Conservation (phyloP, 768 basidiomycete genomes). For the Termitomyces sp. region DNA sequence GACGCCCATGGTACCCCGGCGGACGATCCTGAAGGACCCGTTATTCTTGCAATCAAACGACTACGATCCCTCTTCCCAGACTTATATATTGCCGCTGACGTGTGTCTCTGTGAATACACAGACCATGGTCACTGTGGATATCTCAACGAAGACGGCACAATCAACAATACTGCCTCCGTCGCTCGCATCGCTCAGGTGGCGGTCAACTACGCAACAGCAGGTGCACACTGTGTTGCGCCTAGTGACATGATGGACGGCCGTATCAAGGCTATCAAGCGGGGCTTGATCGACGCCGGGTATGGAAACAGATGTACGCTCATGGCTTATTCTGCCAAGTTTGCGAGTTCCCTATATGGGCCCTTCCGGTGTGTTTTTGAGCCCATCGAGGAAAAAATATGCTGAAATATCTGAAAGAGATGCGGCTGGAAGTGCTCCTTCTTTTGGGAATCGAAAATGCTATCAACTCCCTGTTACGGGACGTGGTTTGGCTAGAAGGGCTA, state of each 20-base stretch:
- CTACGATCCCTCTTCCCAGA: constrained; percentile 74
- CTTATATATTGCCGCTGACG: constrained; percentile 89
- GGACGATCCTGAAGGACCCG: constrained; percentile 86
- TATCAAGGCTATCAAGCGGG: constrained; percentile 82
- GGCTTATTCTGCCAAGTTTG: constrained; percentile 98
- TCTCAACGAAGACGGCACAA: constrained; percentile 67
- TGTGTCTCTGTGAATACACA: constrained; percentile 99
- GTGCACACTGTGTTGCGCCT: constrained; percentile 97
- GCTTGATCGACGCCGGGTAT: constrained; percentile 75
- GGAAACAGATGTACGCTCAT: constrained; percentile 91
- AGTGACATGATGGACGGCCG: constrained; percentile 99
- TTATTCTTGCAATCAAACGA: constrained; percentile 86
- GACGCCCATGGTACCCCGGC: constrained; percentile 82
- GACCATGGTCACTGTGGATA: constrained; percentile 96
- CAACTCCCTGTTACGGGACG: constrained; percentile 88
- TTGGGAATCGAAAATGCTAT: constrained; percentile 97
- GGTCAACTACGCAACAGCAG: constrained; percentile 85
- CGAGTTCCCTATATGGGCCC: constrained; percentile 91
- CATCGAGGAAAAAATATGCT: background rate
- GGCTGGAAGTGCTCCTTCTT: constrained; percentile 93
- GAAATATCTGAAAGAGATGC: constrained; percentile 66
- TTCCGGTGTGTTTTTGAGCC: constrained; percentile 57
- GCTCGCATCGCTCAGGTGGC: constrained; percentile 91
- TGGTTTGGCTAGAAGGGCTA: constrained; percentile 88
- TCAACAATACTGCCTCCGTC: constrained; percentile 75